Evolutionary conservation across 768 basidiomycete genomes (phyloP).

Genomic region (Chalciporus chontae): DNA sequence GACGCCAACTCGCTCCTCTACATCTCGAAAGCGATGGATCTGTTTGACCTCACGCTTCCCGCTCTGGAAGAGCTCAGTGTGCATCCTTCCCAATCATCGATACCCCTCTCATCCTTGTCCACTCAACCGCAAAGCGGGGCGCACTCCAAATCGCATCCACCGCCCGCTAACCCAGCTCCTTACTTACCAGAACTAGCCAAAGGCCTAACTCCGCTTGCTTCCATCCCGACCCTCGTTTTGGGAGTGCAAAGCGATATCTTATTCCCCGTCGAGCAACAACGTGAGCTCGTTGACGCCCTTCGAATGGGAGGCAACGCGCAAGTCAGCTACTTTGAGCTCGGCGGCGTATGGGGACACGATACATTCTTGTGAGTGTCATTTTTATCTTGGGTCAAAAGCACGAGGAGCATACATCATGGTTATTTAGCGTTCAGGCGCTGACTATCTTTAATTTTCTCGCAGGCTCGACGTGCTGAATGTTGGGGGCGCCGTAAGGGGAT

Average conservation of each 20-base stretch:
- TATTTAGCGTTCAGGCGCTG: conserved; percentile 1
- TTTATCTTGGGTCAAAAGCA: not conserved
- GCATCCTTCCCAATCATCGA: conserved; percentile 22
- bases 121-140: conserved; percentile 34
- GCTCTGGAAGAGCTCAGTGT: conserved; percentile 71
- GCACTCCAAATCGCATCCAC: conserved; percentile 67
- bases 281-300: conserved; percentile 90
- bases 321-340: conserved; percentile 96
- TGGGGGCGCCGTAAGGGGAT: conserved; percentile 87
- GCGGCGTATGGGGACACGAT: conserved; percentile 99
- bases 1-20: conserved; percentile 99
- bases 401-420: not conserved
- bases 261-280: conserved; percentile 95
- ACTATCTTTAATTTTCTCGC: conserved; percentile 10
- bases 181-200: conserved; percentile 73
- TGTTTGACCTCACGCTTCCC: conserved; percentile 90
- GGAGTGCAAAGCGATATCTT: conserved; percentile 97
- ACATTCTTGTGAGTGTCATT: conserved; percentile 76
- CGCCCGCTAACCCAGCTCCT: conserved; percentile 68
- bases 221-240: conserved; percentile 81
- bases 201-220: conserved; percentile 70
- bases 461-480: conserved; percentile 87
- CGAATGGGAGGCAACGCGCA: conserved; percentile 83
- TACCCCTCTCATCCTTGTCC: conserved; percentile 17
- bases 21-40: conserved; percentile 98